Percentiles rank a stretch among this genome's conserved stretches.
phyloP scores from a whole-genome alignment of 2,329 filamentous ascomycete genomes.

The Hypoxylon sp. region DNA sequence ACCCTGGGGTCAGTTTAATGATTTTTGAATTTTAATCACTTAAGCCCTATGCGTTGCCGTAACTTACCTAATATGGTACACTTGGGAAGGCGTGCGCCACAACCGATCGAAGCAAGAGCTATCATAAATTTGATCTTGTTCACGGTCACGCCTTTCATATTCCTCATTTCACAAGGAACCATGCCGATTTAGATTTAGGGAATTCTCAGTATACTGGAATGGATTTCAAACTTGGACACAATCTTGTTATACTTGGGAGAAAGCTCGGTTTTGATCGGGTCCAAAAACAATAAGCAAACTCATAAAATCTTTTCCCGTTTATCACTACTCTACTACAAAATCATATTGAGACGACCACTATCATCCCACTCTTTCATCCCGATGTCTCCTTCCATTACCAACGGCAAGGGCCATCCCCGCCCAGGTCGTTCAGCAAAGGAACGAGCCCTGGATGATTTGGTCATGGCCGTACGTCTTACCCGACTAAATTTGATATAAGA shows the following conservation, averaged over 20 bases:
- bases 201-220: neutral
- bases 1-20: too few relatives aligned
- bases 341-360: neutral
- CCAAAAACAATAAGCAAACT: neutral
- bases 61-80: neutral
- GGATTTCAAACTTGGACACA: too few relatives aligned
- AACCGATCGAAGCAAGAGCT: constrained; percentile 10
- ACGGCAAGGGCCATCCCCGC: constrained; percentile 27
- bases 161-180: neutral
- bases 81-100: constrained; percentile 8
- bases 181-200: neutral
- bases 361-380: neutral
- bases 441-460: constrained; percentile 62
- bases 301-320: neutral
- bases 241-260: neutral
- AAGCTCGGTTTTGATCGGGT: neutral
- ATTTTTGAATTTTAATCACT: too few relatives aligned
- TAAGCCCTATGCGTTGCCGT: too few relatives aligned
- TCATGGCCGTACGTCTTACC: constrained; percentile 64
- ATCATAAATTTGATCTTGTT: constrained; percentile 13
- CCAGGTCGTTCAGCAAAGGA: constrained; percentile 47
- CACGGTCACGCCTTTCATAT: neutral
- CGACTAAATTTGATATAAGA: neutral
- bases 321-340: neutral
- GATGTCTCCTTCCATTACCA: constrained; percentile 41